Evolutionary conservation across 164 flowering plant species (phyloP), one percentile per base, ranked within the genome.

Genomic region (Taxillus chinensis): DNA sequence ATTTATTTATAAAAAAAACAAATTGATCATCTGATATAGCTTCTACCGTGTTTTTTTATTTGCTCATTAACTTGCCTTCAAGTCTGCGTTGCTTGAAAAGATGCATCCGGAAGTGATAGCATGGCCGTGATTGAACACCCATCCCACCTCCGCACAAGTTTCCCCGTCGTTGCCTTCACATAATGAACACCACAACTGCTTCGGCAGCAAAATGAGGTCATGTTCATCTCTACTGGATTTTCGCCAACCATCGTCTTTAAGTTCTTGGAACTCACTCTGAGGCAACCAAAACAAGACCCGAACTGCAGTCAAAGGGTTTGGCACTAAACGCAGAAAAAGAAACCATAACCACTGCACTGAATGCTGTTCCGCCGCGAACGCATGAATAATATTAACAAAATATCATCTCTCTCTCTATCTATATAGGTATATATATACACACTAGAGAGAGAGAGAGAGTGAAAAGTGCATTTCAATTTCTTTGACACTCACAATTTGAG

Each of bases 171-270:
- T 75, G 15, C 55, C 61, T 70, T 71, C 79, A 59, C 68, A 74
- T 3, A 85, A 38, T n/a, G 90, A 82, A 68, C 86, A 84, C 98
- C 98, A 93, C 38, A 93, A 67, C 50, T 85, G 82, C 71, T 77
- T 85, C 37, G 98, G 98, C 38, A 93, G 86, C 66, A 82, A 61
- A 46, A 81, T 61, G 39, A 86, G 71, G 65, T 72, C 69, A 9
- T 50, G 5, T 61, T 76, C 86, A 69, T 79, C 73, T 76, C 96
- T 83, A 11, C 59, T 69, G 12, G 61, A 70, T 60, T 72, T 75
- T 38, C 46, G 66, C 55, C 61, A 62, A 41, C 74, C 64, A 10
- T 67, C 78, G 39, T 71, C 82, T 15, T 42, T 45, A 41, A 86
- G 80, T 68, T 80, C 81, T 75, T 74, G 77, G 57, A 85, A 8